phyloP scores from a whole-genome alignment of 2,329 filamentous ascomycete genomes.

The Immersiporthe knoxdaviesiana region DNA sequence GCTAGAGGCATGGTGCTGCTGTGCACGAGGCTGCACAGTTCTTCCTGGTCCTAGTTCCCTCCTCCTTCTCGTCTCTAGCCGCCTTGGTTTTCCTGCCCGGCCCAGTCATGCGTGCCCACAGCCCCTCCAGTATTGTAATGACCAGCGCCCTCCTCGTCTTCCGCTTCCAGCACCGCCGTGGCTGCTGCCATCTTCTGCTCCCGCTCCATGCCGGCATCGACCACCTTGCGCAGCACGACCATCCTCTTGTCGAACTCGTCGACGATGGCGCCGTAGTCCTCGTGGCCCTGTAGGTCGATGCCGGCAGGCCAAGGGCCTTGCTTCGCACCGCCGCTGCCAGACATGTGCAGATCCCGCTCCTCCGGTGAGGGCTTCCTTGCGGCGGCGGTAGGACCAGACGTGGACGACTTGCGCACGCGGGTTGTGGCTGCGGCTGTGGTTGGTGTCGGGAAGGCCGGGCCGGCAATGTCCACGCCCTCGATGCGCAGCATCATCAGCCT shows the following conservation, averaged over 20 bases:
- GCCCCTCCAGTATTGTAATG: background rate
- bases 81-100: background rate
- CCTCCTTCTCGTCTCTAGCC: background rate
- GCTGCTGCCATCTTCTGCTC: slow-evolving; percentile 38
- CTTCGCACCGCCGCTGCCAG: slow-evolving; percentile 14
- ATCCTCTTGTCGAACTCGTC: slow-evolving; percentile 63
- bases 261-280: slow-evolving; percentile 54
- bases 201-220: slow-evolving; percentile 54
- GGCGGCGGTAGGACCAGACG: background rate
- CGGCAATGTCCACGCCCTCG: slow-evolving; percentile 53
- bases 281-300: slow-evolving; percentile 4
- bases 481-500: slow-evolving; percentile 63
- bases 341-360: slow-evolving; percentile 22
- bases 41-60: background rate
- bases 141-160: background rate
- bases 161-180: slow-evolving; percentile 3
- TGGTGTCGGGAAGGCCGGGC: slow-evolving; percentile 23
- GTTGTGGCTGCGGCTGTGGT: background rate
- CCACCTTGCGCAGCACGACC: slow-evolving; percentile 56
- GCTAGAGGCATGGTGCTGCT: background rate
- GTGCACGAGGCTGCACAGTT: background rate
- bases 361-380: slow-evolving; percentile 27
- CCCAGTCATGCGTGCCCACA: background rate
- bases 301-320: background rate
- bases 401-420: slow-evolving; percentile 37